These are phyloP conservation scores for Cladosporium cucumerinum DNA, from an alignment of 2,329 filamentous ascomycete species.

Conservation along the genomic window DNA sequence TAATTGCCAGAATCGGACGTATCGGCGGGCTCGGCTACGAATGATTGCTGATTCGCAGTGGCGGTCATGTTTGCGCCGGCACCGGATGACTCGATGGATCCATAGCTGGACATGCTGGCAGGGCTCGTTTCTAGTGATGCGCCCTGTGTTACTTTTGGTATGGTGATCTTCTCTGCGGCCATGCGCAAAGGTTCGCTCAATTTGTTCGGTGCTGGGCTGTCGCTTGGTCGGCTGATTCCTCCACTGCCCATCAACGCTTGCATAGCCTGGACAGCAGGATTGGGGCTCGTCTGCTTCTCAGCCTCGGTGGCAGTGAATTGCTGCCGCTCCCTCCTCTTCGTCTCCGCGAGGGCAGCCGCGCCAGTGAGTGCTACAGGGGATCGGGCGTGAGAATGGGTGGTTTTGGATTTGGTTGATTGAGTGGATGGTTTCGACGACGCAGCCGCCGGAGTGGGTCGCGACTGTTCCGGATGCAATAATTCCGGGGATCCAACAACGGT, in stretches of 20 bases:
- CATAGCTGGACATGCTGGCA: slow-evolving; percentile 53
- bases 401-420: not conserved
- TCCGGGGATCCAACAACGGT: slow-evolving; percentile 24
- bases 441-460: slow-evolving; percentile 20
- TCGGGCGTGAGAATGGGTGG: not conserved
- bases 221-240: slow-evolving; percentile 43
- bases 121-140: slow-evolving; percentile 52
- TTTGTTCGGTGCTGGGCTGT: slow-evolving; percentile 43
- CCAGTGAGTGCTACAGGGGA: slow-evolving; percentile 40
- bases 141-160: slow-evolving; percentile 44
- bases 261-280: slow-evolving; percentile 45
- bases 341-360: slow-evolving; percentile 47
- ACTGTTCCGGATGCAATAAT: slow-evolving; percentile 25
- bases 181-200: slow-evolving; percentile 49
- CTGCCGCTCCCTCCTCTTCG: slow-evolving; percentile 44
- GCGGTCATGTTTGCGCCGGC: slow-evolving; percentile 40
- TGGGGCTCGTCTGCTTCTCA: slow-evolving; percentile 45
- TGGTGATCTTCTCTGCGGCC: slow-evolving; percentile 47
- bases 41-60: slow-evolving; percentile 42
- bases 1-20: slow-evolving; percentile 39
- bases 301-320: slow-evolving; percentile 20
- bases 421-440: slow-evolving; percentile 5
- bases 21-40: slow-evolving; percentile 35
- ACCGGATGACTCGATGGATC: slow-evolving; percentile 47
- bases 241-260: slow-evolving; percentile 43